phyloP scores from a whole-genome alignment of 768 basidiomycete genomes.

The Lactarius vividus region DNA sequence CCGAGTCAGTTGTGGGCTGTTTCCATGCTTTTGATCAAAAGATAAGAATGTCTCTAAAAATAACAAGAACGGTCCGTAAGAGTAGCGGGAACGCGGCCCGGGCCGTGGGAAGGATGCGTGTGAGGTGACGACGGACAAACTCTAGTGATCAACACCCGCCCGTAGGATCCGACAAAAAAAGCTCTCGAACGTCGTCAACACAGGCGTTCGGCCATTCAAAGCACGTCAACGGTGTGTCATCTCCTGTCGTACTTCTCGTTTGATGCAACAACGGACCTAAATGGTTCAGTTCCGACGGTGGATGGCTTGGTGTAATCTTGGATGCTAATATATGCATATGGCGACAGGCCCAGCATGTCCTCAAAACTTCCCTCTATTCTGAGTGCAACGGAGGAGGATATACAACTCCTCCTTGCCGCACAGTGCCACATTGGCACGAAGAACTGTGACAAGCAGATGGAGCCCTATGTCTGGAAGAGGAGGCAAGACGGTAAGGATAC shows the following conservation, averaged over 20 bases:
- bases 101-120: neutral
- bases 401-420: conserved; percentile 90
- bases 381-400: conserved; percentile 95
- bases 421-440: conserved; percentile 97
- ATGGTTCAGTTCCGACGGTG: conserved; percentile 36
- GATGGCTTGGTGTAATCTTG: conserved; percentile 31
- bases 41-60: too few species aligned
- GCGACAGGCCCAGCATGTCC: conserved; percentile 47
- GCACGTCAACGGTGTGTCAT: conserved; percentile 42
- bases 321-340: conserved; percentile 40
- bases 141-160: conserved; percentile 22
- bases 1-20: too few species aligned
- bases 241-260: conserved; percentile 21
- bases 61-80: too few species aligned
- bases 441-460: conserved; percentile 99
- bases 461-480: conserved; percentile 96
- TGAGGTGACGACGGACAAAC: conserved; percentile 9
- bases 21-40: too few species aligned
- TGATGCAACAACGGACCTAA: conserved; percentile 33
- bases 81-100: neutral
- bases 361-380: conserved; percentile 95
- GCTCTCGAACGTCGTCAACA: conserved; percentile 37
- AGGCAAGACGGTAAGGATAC: conserved; percentile 82
- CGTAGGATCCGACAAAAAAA: conserved; percentile 23
- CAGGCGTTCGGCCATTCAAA: conserved; percentile 41